A percentile compares a stretch with the other conserved stretches of the same genome.
Evolutionary conservation across 2,329 filamentous ascomycete genomes (phyloP).

Genomic region (Colletotrichum coccodes): DNA sequence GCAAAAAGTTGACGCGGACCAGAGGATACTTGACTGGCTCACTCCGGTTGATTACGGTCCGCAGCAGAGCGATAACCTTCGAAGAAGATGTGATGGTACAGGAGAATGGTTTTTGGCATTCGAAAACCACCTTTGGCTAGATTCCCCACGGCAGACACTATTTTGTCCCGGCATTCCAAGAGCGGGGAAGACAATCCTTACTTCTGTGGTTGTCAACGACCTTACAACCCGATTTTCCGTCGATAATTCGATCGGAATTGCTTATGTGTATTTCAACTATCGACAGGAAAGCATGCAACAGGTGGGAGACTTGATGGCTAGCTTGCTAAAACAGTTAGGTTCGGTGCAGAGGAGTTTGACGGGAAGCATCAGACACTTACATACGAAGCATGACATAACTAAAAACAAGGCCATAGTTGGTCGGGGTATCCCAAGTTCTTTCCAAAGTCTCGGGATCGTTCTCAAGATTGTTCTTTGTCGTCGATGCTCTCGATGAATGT

Average conservation of each 20-base stretch:
- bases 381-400: too few species aligned
- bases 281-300: conserved; percentile 38
- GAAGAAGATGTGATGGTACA: neutral
- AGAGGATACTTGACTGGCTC: conserved; percentile 48
- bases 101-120: too few species aligned
- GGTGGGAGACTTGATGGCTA: conserved; percentile 35
- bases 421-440: conserved; percentile 36
- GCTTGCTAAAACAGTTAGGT: too few species aligned
- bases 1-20: too few species aligned
- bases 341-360: too few species aligned
- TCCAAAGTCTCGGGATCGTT: conserved; percentile 42
- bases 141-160: conserved; percentile 39
- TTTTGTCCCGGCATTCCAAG: conserved; percentile 58
- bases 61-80: conserved; percentile 47
- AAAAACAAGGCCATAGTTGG: too few species aligned
- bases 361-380: too few species aligned
- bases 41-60: conserved; percentile 44
- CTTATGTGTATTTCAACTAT: conserved; percentile 47
- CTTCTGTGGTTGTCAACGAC: conserved; percentile 35
- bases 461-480: conserved; percentile 35
- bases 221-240: conserved; percentile 31
- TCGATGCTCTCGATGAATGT: conserved; percentile 42
- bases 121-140: too few species aligned
- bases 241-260: conserved; percentile 35
- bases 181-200: conserved; percentile 51